Evolutionary conservation across 345 rosid species (phyloP).

Genomic region (Turritis glabra): DNA sequence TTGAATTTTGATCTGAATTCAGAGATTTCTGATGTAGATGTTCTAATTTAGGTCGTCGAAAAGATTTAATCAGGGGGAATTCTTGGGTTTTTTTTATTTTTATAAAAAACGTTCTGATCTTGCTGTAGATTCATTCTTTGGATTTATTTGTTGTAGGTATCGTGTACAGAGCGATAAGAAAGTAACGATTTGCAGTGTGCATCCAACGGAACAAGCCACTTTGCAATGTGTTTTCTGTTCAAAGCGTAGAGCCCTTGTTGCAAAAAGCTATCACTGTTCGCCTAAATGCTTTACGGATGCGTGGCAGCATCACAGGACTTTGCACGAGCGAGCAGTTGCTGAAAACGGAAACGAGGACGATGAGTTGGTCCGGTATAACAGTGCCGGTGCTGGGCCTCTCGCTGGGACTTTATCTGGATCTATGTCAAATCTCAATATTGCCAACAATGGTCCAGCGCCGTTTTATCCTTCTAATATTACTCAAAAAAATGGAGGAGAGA

Average conservation of each 20-base stretch:
- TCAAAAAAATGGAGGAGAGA: constrained; percentile 79
- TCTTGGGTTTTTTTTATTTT: background rate
- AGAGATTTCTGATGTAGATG: background rate
- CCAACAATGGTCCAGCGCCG: constrained; percentile 69
- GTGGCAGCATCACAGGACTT: constrained; percentile 95
- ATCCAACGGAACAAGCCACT: constrained; percentile 94
- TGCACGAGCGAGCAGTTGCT: constrained; percentile 93
- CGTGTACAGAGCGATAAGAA: constrained; percentile 93
- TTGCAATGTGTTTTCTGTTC: constrained; percentile 91
- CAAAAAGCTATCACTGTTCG: constrained; percentile 92
- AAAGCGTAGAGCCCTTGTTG: constrained; percentile 73
- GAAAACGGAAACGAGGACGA: constrained; percentile 93
- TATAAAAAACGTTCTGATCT: background rate
- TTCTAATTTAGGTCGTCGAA: constrained; percentile 1
- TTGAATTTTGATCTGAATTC: background rate
- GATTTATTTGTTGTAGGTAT: constrained; percentile 55
- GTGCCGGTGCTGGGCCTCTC: constrained; percentile 68
- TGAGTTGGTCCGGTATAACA: constrained; percentile 69
- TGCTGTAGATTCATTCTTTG: background rate
- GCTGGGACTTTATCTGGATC: constrained; percentile 65
- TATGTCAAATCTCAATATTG: constrained; percentile 56
- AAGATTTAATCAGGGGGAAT: background rate
- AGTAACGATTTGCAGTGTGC: constrained; percentile 86
- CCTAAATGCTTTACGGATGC: constrained; percentile 94
- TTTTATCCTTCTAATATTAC: constrained; percentile 69